Evolutionary conservation across 768 basidiomycete species (phyloP).

Genomic region (Tricholoma sp.): DNA sequence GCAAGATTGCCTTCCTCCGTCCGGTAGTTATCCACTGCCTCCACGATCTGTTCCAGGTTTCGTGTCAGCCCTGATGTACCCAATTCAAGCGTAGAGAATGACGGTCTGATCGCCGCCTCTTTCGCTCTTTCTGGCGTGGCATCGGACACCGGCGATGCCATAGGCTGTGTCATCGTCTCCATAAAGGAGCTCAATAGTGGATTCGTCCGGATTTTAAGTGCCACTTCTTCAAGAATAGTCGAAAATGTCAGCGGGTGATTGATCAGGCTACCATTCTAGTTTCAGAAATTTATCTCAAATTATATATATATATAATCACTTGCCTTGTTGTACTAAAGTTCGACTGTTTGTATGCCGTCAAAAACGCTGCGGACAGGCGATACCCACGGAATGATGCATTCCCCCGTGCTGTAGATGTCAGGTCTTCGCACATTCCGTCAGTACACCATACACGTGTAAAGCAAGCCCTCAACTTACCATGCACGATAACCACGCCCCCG

Average conservation of each 20-base stretch:
- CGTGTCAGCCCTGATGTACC: constrained; percentile 63
- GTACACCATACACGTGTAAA: background rate
- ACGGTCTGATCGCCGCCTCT: constrained; percentile 44
- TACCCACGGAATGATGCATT: constrained; percentile 90
- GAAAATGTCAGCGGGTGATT: constrained; percentile 81
- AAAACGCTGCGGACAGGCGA: constrained; percentile 71
- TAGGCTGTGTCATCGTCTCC: constrained; percentile 49
- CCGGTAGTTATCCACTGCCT: constrained; percentile 79
- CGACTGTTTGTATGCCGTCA: constrained; percentile 74
- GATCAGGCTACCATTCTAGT: constrained; percentile 51
- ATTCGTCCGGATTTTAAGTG: constrained; percentile 79
- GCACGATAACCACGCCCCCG: constrained; percentile 80
- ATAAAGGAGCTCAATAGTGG: constrained; percentile 77
- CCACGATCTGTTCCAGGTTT: constrained; percentile 80
- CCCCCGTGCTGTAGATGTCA: constrained; percentile 73
- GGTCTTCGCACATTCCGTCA: constrained; percentile 33
- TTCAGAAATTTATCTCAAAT: constrained; percentile 14
- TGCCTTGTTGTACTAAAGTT: constrained; percentile 87
- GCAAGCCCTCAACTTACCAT: constrained; percentile 47
- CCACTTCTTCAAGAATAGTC: constrained; percentile 80
- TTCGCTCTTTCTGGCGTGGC: constrained; percentile 33
- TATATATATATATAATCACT: constrained; percentile 17
- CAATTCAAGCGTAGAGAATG: constrained; percentile 67
- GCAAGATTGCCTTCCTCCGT: constrained; percentile 92
- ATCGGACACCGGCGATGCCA: constrained; percentile 32